Conservation (phyloP, 2,329 filamentous ascomycete genomes). For the Colletotrichum sp. region DNA sequence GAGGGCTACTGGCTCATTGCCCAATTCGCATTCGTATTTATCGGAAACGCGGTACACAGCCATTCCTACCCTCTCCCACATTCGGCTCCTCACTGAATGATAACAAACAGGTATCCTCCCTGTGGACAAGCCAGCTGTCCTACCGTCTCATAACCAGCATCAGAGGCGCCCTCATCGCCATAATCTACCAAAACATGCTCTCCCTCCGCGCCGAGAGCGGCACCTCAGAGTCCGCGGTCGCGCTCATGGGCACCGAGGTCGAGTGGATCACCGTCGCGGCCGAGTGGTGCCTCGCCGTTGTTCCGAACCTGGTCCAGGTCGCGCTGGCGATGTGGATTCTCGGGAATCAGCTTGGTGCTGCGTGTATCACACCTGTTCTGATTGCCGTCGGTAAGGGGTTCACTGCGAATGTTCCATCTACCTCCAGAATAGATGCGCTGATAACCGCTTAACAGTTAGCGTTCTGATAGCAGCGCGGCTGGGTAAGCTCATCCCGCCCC, state of each 20-base stretch:
- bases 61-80: not conserved
- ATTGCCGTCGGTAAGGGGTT: constrained; percentile 32
- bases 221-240: constrained; percentile 24
- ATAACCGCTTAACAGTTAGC: not conserved
- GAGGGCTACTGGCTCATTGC: constrained; percentile 43
- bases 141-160: constrained; percentile 27
- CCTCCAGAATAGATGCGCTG: not conserved
- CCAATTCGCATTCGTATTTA: constrained; percentile 42
- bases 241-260: constrained; percentile 32
- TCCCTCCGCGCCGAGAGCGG: constrained; percentile 12
- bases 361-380: constrained; percentile 43
- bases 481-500: not conserved
- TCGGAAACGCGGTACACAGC: constrained; percentile 38
- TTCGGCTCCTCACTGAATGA: not conserved
- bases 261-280: constrained; percentile 28
- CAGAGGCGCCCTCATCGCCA: constrained; percentile 28
- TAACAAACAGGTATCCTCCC: not conserved
- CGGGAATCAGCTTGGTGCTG: constrained; percentile 38
- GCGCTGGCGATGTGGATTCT: constrained; percentile 30
- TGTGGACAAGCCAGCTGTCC: constrained; percentile 20
- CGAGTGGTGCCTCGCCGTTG: constrained; percentile 23
- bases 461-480: not conserved
- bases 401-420: not conserved
- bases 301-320: constrained; percentile 22
- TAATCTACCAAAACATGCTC: constrained; percentile 29